Percentiles rank a stretch among this genome's conserved stretches.
phyloP scores from a whole-genome alignment of 768 basidiomycete species.

The Dentipellis sp. region DNA sequence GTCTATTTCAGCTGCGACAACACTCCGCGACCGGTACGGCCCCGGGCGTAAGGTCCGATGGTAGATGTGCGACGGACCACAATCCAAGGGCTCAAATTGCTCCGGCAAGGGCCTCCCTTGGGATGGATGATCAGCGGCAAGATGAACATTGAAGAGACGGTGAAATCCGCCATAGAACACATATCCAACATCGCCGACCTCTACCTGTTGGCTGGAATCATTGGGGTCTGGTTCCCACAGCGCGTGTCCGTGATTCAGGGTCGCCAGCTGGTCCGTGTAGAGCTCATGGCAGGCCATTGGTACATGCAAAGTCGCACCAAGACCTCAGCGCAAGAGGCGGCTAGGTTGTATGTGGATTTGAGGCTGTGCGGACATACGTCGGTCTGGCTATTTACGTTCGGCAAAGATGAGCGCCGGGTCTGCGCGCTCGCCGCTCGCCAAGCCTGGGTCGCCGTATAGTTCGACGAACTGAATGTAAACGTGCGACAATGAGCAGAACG shows the following conservation, averaged over 20 bases:
- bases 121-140: conserved; percentile 1
- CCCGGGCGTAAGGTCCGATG: background rate
- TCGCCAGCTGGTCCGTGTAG: conserved; percentile 9
- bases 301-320: no score
- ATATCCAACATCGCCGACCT: conserved; percentile 15
- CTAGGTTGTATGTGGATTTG: no score
- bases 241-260: conserved; percentile 4
- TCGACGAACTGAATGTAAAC: no score
- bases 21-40: conserved; percentile 2
- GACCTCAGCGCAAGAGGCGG: no score
- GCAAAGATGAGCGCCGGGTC: no score
- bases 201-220: conserved; percentile 5
- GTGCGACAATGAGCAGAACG: no score
- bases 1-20: background rate
- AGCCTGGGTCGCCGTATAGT: no score
- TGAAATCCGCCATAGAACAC: conserved; percentile 11
- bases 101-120: conserved; percentile 3
- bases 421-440: no score
- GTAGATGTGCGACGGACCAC: background rate
- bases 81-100: background rate
- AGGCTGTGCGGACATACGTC: no score
- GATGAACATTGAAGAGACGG: conserved; percentile 15
- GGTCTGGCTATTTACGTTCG: no score
- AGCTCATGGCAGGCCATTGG: conserved; percentile 1
- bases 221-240: conserved; percentile 14